A percentile compares a stretch with the other conserved stretches of the same genome.
Conservation (phyloP, 768 basidiomycete species). For the Rubroboletus pulcherrimus region DNA sequence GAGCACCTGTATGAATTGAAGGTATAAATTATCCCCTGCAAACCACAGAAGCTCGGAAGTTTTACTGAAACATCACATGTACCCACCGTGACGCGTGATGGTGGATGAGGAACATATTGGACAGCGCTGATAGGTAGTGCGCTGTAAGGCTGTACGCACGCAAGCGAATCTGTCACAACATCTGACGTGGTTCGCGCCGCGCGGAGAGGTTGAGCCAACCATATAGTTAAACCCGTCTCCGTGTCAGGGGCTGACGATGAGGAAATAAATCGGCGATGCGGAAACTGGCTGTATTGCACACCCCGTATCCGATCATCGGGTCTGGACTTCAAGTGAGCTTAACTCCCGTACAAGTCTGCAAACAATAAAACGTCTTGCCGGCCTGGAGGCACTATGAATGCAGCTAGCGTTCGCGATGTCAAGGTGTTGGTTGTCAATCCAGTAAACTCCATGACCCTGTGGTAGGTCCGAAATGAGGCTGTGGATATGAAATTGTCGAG, state of each 20-base stretch:
- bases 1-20: too few relatives aligned
- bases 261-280: neutral
- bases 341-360: neutral
- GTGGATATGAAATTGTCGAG: slow-evolving; percentile 2
- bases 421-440: neutral
- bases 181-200: neutral
- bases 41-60: neutral
- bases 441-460: neutral
- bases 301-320: neutral
- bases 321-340: neutral
- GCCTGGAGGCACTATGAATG: neutral
- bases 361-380: neutral
- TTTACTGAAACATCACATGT: neutral
- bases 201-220: neutral
- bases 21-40: neutral
- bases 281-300: too few relatives aligned
- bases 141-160: neutral
- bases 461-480: neutral
- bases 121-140: too few relatives aligned
- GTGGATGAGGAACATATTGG: neutral
- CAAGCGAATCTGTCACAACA: neutral
- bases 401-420: neutral
- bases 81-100: neutral
- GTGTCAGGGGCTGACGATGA: neutral
- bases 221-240: neutral